These are phyloP conservation scores for Forsythia suspensa DNA, from an alignment of 257 asterid species.

Conservation along the genomic window DNA sequence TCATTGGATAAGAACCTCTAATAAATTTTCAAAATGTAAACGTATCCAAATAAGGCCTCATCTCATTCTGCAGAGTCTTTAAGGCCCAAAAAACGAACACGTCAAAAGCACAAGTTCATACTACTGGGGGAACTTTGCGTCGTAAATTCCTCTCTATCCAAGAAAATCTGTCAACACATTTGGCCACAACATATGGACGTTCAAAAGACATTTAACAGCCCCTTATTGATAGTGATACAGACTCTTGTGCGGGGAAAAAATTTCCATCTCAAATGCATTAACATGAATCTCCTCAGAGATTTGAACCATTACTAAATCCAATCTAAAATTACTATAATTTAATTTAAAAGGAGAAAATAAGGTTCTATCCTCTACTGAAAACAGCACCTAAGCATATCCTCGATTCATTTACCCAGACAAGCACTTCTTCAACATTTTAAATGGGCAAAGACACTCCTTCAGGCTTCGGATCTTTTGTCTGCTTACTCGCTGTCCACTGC, in stretches of 20 bases:
- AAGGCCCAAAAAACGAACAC: no score
- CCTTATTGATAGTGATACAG: background rate
- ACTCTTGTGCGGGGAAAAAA: background rate
- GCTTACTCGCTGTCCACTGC: constrained; percentile 33
- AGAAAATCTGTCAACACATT: background rate
- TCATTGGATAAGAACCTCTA: no score
- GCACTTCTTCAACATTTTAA: background rate
- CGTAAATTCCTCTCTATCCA: background rate
- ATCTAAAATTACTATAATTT: background rate
- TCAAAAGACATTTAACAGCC: background rate
- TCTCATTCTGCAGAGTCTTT: no score
- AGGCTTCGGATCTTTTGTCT: constrained; percentile 15
- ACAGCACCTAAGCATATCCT: background rate
- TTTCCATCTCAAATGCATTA: background rate
- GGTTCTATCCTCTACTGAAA: background rate
- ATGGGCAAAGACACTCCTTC: background rate
- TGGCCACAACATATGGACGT: background rate
- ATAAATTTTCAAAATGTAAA: no score
- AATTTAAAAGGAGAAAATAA: background rate
- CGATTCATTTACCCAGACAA: constrained; percentile 1
- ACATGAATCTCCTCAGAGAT: background rate
- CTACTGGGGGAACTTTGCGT: background rate
- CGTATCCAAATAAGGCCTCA: no score
- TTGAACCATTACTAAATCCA: background rate
- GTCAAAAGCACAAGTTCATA: background rate